Percentiles rank a stretch among this genome's conserved stretches.
Conservation (phyloP, 2,329 filamentous ascomycete genomes). For the Sporothrix schenckii region DNA sequence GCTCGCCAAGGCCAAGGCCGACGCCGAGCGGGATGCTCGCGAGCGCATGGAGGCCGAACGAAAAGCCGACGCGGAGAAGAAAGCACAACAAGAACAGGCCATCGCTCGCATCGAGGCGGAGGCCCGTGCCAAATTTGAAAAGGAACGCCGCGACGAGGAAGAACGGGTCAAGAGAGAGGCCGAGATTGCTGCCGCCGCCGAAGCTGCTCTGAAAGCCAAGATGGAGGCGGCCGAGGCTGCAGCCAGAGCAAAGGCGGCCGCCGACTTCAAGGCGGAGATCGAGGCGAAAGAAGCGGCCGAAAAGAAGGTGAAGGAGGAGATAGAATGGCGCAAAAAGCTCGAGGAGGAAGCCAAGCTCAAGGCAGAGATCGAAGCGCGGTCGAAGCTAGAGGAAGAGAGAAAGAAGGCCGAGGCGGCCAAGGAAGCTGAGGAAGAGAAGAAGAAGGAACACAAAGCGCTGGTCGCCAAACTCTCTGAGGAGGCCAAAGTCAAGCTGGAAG, state of each 20-base stretch:
- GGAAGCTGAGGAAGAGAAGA: conserved; percentile 53
- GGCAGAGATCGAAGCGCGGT: conserved; percentile 49
- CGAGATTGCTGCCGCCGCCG: conserved; percentile 52
- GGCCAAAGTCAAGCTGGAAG: conserved; percentile 51
- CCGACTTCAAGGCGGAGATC: conserved; percentile 45
- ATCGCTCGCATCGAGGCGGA: conserved; percentile 43
- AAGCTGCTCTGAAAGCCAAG: conserved; percentile 42
- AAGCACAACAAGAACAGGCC: conserved; percentile 42
- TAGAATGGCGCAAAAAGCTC: conserved; percentile 51
- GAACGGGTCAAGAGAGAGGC: conserved; percentile 49
- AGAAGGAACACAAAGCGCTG: conserved; percentile 60
- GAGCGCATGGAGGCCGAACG: conserved; percentile 47
- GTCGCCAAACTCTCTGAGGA: conserved; percentile 54
- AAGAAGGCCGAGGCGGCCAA: conserved; percentile 50
- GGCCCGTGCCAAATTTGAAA: conserved; percentile 46
- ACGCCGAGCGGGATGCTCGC: conserved; percentile 51
- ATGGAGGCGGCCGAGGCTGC: conserved; percentile 53
- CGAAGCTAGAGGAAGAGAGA: conserved; percentile 53
- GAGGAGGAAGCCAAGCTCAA: conserved; percentile 51
- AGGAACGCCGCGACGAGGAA: conserved; percentile 48
- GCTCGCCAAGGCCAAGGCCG: conserved; percentile 52
- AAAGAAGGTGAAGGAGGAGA: conserved; percentile 42
- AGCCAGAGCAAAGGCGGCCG: conserved; percentile 47
- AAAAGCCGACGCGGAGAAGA: conserved; percentile 46
- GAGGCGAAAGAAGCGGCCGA: conserved; percentile 42